Conservation (phyloP, 1,139 yeast species). For the Scheffersomyces segobiensis region DNA sequence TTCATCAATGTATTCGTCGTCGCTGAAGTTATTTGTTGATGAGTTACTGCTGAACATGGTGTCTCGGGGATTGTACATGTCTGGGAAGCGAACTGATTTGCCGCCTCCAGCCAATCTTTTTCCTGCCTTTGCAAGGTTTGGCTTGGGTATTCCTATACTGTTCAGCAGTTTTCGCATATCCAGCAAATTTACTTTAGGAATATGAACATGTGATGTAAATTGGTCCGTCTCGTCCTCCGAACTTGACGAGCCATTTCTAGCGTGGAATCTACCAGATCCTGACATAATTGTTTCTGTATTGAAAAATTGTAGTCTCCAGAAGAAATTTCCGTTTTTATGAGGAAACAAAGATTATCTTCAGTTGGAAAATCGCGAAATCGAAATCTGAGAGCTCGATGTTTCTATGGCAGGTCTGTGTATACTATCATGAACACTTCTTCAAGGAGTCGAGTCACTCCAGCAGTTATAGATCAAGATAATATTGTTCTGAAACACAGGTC, state of each 20-base stretch:
- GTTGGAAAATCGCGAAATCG: background rate
- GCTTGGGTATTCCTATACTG: constrained; percentile 18
- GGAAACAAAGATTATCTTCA: background rate
- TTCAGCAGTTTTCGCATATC: constrained; percentile 21
- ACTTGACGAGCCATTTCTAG: constrained; percentile 10
- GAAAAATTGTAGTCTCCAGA: background rate
- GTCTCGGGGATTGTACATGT: constrained; percentile 24
- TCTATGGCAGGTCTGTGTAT: background rate
- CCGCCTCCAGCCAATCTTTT: constrained; percentile 25
- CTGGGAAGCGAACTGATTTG: constrained; percentile 33
- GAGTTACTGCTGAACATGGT: constrained; percentile 27
- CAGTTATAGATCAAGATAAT: background rate
- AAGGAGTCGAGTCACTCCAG: background rate
- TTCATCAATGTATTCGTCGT: constrained; percentile 12
- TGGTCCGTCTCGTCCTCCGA: constrained; percentile 27
- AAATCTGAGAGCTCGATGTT: background rate
- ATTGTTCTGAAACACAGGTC: background rate
- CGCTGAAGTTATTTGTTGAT: constrained; percentile 23
- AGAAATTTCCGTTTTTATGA: background rate
- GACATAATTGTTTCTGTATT: background rate
- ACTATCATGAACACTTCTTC: background rate
- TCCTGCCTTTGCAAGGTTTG: constrained; percentile 35
- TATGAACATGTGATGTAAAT: constrained; percentile 24
- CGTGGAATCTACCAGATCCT: background rate
- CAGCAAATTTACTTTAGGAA: constrained; percentile 29